Evolutionary conservation across 2,329 filamentous ascomycete genomes (phyloP).

Genomic region (Pseudopyrenochaeta lycopersici): DNA sequence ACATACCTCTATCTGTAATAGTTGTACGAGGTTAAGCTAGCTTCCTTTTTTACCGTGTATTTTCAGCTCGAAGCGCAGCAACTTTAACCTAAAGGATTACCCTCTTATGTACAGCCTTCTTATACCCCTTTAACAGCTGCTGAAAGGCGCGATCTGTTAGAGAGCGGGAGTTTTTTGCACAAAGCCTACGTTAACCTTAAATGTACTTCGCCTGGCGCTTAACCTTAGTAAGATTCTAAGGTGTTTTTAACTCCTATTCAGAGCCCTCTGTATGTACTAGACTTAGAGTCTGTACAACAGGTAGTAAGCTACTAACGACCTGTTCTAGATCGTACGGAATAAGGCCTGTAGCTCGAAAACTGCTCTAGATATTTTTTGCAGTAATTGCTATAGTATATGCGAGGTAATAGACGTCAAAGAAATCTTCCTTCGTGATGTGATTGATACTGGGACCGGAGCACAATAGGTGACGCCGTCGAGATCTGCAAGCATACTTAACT

Average conservation of each 20-base stretch:
- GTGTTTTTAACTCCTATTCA: constrained; percentile 14
- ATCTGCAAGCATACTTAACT: too few species aligned
- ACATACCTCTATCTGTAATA: too few species aligned
- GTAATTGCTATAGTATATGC: constrained; percentile 37
- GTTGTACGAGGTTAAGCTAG: too few species aligned
- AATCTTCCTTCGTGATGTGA: constrained; percentile 34
- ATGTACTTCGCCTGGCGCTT: constrained; percentile 11
- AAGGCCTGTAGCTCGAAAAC: constrained; percentile 44
- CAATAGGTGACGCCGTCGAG: too few species aligned
- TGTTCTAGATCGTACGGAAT: constrained; percentile 40
- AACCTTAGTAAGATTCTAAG: constrained; percentile 9
- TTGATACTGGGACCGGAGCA: too few species aligned
- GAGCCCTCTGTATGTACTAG: not conserved
- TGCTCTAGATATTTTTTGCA: constrained; percentile 35
- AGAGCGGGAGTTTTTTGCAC: not conserved
- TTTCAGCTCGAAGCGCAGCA: not conserved
- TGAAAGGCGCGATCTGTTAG: not conserved
- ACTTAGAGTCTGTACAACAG: constrained; percentile 18
- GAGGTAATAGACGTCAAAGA: constrained; percentile 32
- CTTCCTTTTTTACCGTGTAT: not conserved
- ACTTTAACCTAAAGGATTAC: not conserved
- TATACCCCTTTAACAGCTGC: not conserved
- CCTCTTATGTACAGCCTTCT: not conserved
- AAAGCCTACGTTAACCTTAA: not conserved
- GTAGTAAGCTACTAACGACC: constrained; percentile 43